phyloP scores from a whole-genome alignment of 2,329 filamentous ascomycete species.

The Coniochaeta prunicola region DNA sequence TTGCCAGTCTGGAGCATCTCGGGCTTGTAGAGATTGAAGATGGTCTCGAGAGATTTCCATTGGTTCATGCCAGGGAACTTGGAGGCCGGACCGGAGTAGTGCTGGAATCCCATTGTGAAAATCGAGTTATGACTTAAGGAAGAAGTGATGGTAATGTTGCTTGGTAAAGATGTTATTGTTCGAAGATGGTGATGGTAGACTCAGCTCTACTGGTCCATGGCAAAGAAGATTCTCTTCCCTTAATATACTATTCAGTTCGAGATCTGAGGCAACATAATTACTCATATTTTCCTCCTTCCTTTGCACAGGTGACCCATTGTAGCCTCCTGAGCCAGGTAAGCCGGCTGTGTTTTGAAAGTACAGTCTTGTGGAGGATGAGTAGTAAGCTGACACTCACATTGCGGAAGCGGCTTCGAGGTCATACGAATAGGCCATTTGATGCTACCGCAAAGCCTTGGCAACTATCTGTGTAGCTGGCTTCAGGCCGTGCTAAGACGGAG shows the following conservation, averaged over 20 bases:
- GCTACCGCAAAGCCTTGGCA: neutral
- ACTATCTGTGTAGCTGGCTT: neutral
- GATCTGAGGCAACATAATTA: neutral
- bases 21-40: slow-evolving; percentile 26
- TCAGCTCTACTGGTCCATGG: neutral
- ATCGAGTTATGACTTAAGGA: neutral
- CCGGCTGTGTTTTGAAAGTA: neutral
- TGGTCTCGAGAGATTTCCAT: slow-evolving; percentile 25
- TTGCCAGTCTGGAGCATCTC: slow-evolving; percentile 23
- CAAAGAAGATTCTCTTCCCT: neutral
- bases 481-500: too few species aligned
- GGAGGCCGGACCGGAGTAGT: slow-evolving; percentile 3
- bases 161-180: neutral
- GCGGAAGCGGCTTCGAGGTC: neutral
- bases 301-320: neutral
- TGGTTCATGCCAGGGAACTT: slow-evolving; percentile 22
- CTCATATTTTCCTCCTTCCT: neutral
- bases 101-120: slow-evolving; percentile 4
- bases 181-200: neutral
- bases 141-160: neutral
- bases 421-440: neutral
- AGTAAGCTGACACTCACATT: neutral
- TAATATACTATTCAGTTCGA: neutral
- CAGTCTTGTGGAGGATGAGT: neutral
- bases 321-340: neutral